phyloP scores from a whole-genome alignment of 73 alveolate genomes.

The Paramecium biaurelia region DNA sequence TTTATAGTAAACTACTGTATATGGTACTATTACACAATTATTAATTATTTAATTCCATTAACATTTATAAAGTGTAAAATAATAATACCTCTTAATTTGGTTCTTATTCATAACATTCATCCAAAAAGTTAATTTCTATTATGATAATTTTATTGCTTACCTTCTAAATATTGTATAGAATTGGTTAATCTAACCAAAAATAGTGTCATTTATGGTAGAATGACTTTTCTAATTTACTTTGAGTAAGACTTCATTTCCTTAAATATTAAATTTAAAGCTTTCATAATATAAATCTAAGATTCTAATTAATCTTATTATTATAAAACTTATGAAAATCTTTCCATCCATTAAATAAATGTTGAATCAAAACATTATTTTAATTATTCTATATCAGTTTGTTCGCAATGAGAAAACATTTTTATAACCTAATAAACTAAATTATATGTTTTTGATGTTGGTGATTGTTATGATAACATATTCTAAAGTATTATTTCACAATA shows the following conservation, averaged over 20 bases:
- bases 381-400: not conserved
- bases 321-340: not conserved
- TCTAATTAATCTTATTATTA: not conserved
- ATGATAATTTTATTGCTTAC: not conserved
- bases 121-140: constrained; percentile 33
- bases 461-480: not conserved
- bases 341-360: not conserved
- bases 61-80: constrained; percentile 11
- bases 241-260: not conserved
- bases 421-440: not conserved
- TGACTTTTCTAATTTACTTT: not conserved
- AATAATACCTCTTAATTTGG: not conserved
- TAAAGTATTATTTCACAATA: not conserved
- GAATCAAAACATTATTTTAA: not conserved
- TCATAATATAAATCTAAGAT: constrained; percentile 20
- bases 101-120: not conserved
- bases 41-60: not conserved
- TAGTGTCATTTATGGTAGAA: not conserved
- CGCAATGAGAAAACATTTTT: not conserved
- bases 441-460: not conserved
- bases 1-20: not conserved
- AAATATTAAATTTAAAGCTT: constrained; percentile 14
- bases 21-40: not conserved
- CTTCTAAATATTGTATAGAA: not conserved
- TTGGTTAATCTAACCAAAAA: not conserved